Evolutionary conservation across 83 land plant genomes (phyloP), one percentile per base, ranked within the genome.

Genomic region (Larix sibirica): DNA sequence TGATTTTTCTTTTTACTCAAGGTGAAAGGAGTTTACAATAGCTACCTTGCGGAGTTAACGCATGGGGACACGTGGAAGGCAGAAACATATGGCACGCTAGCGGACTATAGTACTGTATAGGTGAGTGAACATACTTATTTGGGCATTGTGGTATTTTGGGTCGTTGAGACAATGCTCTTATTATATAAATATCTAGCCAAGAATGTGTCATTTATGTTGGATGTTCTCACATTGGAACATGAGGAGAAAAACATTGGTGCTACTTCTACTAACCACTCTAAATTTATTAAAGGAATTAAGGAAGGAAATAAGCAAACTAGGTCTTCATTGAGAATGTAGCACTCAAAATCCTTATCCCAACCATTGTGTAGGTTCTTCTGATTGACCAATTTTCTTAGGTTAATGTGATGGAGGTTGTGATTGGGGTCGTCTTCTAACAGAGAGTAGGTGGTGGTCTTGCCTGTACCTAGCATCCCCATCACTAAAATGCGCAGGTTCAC

Each of bases 381-480:
- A 59, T 79, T 84, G 59, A 90, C 92, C 31, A 94, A 79, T 0
- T 94, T 91, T 2, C 96, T 86, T 62, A 94, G 83, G 79, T 90
- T 86, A 21, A 94, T 80, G 82, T 94, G 96, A 36, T 85, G 88
- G 66, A 94, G 84, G 12, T 81, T 62, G 38, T 87, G 66, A 21
- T 91, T 86, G 1, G 79, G 61, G 38, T 77, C 62, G 62, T 92
- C 93, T 2, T 89, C 91, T 36, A 94, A 82, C 9, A 90, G 84
- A 13, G 90, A 77, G 8, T 87, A 74, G 47, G 87, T 88, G 68
- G 95, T 88, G 16, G 96, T 90, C 84, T 94, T 94, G 14, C 96
- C 93, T 4, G 93, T 94, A 26, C 96, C 95, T 6, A 93, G 95
- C 1, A 95, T 92, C 12, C 96, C 93, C 4, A 92, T 92, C 44